Evolutionary conservation across 2,329 filamentous ascomycete species (phyloP), one percentile per base, ranked within the genome.

Genomic region (Hypoxylon sp.): DNA sequence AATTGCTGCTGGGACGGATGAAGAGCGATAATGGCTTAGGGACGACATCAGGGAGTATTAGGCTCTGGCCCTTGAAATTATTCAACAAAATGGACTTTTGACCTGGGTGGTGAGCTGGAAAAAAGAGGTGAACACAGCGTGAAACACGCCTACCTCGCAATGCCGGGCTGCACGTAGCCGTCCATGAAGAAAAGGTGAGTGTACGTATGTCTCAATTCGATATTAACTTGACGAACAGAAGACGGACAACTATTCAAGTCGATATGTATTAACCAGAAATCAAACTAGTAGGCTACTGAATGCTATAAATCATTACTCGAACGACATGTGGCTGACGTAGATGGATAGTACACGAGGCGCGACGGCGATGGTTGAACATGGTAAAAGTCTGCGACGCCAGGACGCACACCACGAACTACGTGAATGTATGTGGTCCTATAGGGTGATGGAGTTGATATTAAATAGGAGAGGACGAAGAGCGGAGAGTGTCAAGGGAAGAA

Each of bases 101-200:
- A 53, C 46, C 51, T 56, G 46, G 58, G 58, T 59, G 59, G 63
- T 39, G 46, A 52, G 41, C 55, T 19, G 16, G 45, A 30, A 47
- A 64, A 65, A 53, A 56, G 27, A 64, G 23, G 54, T 48, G 50
- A 61, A 70, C 65, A 70, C 56, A 47, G 65, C 70, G 67, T 69
- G 58, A 67, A 67, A 70, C 68, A 69, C 65, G 66, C 67, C 71
- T 67, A 71, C 67, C 61, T 71, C 65, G 61, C 67, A 69, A 56
- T 61, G 48, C 61, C 61, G 59, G 54, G 69, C 63, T 71, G 70
- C 66, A 71, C 47, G 68, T 70, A 67, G 60, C 64, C 67, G 70
- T 69, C 60, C 47, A 69, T 65, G 66, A 59, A 65, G 48, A 64
- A 29, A 23, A 54, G 12, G n/a, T 16, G 51, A 52, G 43, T 67